phyloP scores from a whole-genome alignment of 306 rosid genomes.

The Dalbergia oliveri region DNA sequence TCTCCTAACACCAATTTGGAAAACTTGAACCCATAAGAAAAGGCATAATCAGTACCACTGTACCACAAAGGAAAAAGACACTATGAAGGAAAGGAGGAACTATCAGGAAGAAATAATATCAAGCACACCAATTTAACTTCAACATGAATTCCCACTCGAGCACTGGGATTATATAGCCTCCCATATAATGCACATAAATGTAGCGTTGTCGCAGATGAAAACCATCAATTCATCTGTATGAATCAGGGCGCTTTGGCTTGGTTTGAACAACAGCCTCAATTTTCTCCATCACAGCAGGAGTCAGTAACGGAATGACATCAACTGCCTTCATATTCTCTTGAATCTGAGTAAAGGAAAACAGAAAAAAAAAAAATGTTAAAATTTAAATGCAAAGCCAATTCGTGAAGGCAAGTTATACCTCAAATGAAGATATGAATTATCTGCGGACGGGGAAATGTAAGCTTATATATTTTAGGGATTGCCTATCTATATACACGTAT shows the following conservation, averaged over 20 bases:
- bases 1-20: conserved; percentile 41
- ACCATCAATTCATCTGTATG: conserved; percentile 62
- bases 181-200: conserved; percentile 32
- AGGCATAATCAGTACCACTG: conserved; percentile 31
- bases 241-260: conserved; percentile 96
- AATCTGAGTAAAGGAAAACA: conserved; percentile 58
- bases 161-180: too few species aligned
- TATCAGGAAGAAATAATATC: not conserved
- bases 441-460: not conserved
- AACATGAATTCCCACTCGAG: conserved; percentile 24
- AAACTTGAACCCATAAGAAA: conserved; percentile 21
- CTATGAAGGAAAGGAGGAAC: not conserved
- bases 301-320: conserved; percentile 79
- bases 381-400: not conserved
- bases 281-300: conserved; percentile 94
- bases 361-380: not conserved
- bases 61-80: not conserved
- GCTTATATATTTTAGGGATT: not conserved
- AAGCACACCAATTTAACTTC: conserved; percentile 20
- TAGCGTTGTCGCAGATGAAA: conserved; percentile 25
- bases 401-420: conserved; percentile 9
- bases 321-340: conserved; percentile 98
- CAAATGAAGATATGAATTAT: conserved; percentile 4
- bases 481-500: not conserved
- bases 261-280: conserved; percentile 86